Evolutionary conservation across 116 monocot genomes (phyloP).

Genomic region (Papilionanthe hybrid): DNA sequence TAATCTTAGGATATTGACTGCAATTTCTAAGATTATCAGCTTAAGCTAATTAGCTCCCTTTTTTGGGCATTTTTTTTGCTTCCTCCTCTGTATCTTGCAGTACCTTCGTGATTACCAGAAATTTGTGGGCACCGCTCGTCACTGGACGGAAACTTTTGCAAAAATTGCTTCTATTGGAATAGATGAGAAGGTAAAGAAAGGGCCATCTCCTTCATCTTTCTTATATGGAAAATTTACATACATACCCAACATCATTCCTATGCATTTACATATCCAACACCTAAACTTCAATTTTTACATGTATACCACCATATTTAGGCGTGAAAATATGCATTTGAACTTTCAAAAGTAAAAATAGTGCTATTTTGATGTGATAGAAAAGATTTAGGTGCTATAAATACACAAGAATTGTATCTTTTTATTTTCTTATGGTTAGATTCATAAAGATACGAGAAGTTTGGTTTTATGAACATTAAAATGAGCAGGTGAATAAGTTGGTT

Average conservation of each 20-base stretch:
- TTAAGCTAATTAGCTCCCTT: not conserved
- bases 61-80: not conserved
- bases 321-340: too few relatives aligned
- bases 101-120: slow-evolving; percentile 66
- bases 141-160: slow-evolving; percentile 94
- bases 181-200: slow-evolving; percentile 70
- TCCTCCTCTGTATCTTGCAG: slow-evolving; percentile 28
- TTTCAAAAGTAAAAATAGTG: too few relatives aligned
- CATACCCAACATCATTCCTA: too few relatives aligned
- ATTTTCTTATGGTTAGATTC: too few relatives aligned
- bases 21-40: not conserved
- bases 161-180: slow-evolving; percentile 52
- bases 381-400: slow-evolving; percentile 3
- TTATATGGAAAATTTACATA: not conserved
- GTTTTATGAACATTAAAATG: too few relatives aligned
- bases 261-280: too few relatives aligned
- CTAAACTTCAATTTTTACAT: too few relatives aligned
- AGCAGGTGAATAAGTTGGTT: slow-evolving; percentile 77
- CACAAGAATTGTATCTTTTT: too few relatives aligned
- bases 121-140: slow-evolving; percentile 70
- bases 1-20: not conserved
- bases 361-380: too few relatives aligned
- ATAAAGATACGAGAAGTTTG: too few relatives aligned
- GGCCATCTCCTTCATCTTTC: not conserved
- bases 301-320: too few relatives aligned